phyloP scores from a whole-genome alignment of 805 yeast species.

The Kockiozyma suomiensis region DNA sequence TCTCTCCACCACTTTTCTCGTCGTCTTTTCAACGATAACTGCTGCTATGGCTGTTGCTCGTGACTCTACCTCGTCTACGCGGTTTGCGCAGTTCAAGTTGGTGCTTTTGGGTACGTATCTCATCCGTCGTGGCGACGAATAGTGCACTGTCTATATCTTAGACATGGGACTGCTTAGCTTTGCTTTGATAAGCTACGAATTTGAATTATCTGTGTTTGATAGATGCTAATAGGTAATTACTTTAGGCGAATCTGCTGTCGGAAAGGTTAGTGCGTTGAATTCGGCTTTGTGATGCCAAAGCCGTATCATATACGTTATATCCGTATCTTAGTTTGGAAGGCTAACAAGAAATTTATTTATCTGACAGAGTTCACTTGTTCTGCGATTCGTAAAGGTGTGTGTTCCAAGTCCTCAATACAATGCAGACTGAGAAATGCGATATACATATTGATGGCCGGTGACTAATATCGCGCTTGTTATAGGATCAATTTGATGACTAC shows the following conservation, averaged over 20 bases:
- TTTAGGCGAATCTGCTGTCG: constrained; percentile 73
- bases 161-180: not conserved
- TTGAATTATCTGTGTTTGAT: not conserved
- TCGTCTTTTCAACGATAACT: not conserved
- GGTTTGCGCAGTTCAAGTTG: constrained; percentile 61
- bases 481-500: constrained; percentile 66
- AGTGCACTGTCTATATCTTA: not conserved
- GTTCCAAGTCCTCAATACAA: too few relatives aligned
- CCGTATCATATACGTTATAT: not conserved
- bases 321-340: constrained; percentile 1
- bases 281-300: not conserved
- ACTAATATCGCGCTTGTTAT: not conserved
- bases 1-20: not conserved
- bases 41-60: constrained; percentile 28
- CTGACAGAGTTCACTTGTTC: constrained; percentile 78
- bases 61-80: constrained; percentile 39
- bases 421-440: not conserved
- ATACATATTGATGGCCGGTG: not conserved
- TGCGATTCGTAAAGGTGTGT: constrained; percentile 68
- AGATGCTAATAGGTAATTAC: not conserved
- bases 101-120: constrained; percentile 61
- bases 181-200: not conserved
- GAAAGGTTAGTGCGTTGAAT: constrained; percentile 49
- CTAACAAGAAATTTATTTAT: constrained; percentile 30
- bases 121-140: not conserved